Conservation (phyloP, 179 eudicot genomes). For the Heliamphora pulchella region DNA sequence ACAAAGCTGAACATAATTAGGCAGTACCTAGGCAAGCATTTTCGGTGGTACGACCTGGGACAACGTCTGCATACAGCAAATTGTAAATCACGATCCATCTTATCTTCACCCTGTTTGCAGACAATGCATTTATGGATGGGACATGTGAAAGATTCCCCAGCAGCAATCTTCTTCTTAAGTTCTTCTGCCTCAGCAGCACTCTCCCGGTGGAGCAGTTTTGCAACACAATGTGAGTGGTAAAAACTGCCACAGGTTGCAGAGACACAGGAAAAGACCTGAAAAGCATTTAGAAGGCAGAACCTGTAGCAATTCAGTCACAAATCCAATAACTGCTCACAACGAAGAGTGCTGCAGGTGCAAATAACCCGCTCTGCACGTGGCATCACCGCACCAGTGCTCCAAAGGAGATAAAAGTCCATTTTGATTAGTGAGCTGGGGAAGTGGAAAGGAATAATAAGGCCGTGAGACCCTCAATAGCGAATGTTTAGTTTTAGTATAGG, state of each 20-base stretch:
- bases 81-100: conserved; percentile 36
- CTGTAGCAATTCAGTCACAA: not conserved
- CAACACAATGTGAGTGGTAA: conserved; percentile 79
- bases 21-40: conserved; percentile 69
- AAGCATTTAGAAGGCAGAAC: conserved; percentile 9
- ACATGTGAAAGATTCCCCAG: conserved; percentile 71
- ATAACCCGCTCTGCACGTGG: not conserved
- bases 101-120: conserved; percentile 55
- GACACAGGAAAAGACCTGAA: conserved; percentile 73
- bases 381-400: not conserved
- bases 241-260: conserved; percentile 76
- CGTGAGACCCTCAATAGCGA: too few relatives aligned
- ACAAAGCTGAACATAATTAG: not conserved
- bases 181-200: conserved; percentile 39
- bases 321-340: not conserved
- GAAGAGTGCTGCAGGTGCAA: not conserved
- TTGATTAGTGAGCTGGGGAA: too few relatives aligned
- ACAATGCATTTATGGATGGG: conserved; percentile 58
- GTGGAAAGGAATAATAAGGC: too few relatives aligned
- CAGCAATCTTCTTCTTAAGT: conserved; percentile 38
- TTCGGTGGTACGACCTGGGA: conserved; percentile 71
- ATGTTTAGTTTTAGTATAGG: too few relatives aligned
- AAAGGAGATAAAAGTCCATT: too few relatives aligned
- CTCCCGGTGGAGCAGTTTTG: conserved; percentile 45
- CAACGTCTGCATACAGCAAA: conserved; percentile 93